Evolutionary conservation across 2,329 filamentous ascomycete genomes (phyloP).

Genomic region (Colletotrichum eleusines): DNA sequence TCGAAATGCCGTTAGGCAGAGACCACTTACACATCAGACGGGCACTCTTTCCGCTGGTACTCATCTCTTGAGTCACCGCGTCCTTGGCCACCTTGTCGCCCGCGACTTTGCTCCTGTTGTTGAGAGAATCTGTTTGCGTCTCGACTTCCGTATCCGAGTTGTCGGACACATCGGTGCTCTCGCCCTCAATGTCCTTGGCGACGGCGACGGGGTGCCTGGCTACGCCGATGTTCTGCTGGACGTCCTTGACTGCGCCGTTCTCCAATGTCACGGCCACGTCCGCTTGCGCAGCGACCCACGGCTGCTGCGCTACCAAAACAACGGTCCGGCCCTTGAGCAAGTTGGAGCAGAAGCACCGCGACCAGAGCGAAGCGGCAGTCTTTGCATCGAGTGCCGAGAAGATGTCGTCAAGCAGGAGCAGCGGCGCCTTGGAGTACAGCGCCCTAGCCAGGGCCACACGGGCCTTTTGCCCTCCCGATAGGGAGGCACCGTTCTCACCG

Average conservation of each 20-base stretch:
- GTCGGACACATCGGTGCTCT: conserved; percentile 48
- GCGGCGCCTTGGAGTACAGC: conserved; percentile 66
- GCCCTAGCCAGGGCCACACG: conserved; percentile 68
- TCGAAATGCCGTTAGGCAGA: neutral
- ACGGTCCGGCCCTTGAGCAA: conserved; percentile 66
- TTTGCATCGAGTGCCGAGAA: conserved; percentile 71
- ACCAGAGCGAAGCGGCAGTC: conserved; percentile 67
- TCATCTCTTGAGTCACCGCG: conserved; percentile 62
- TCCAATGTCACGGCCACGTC: conserved; percentile 62
- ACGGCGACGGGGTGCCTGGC: conserved; percentile 59
- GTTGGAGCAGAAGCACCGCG: conserved; percentile 68
- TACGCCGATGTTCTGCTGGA: conserved; percentile 60
- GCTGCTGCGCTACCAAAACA: conserved; percentile 68
- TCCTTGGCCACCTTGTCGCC: conserved; percentile 55
- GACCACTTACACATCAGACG: conserved; percentile 57
- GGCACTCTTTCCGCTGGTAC: conserved; percentile 58
- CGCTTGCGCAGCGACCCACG: conserved; percentile 64
- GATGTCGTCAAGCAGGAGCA: conserved; percentile 69
- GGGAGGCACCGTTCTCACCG: conserved; percentile 66
- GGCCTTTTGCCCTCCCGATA: conserved; percentile 69
- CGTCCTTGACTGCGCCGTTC: conserved; percentile 56
- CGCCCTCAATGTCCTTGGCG: conserved; percentile 53
- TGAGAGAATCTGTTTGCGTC: conserved; percentile 47
- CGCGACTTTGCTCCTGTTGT: conserved; percentile 50
- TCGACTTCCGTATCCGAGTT: conserved; percentile 47